Evolutionary conservation across 1,284 basidiomycete genomes (phyloP).

Genomic region (Pseudozyma tsukubaensis): DNA sequence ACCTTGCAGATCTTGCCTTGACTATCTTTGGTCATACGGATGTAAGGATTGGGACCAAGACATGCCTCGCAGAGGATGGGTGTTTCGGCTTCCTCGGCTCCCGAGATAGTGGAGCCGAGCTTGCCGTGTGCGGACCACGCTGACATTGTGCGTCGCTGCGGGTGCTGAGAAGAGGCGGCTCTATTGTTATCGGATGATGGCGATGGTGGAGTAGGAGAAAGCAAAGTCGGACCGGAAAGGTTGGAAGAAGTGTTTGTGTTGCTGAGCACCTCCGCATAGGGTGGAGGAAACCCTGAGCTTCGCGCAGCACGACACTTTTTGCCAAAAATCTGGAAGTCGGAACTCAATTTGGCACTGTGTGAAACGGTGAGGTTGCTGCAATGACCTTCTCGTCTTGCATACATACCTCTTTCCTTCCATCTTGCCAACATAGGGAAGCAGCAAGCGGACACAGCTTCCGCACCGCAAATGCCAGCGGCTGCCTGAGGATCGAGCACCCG

Average conservation of each 20-base stretch:
- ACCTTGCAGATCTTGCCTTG: slow-evolving; percentile 84
- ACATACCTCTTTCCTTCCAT: too few relatives aligned
- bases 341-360: slow-evolving; percentile 6
- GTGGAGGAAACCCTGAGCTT: slow-evolving; percentile 16
- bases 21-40: slow-evolving; percentile 86
- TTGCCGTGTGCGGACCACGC: slow-evolving; percentile 32
- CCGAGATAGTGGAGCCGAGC: slow-evolving; percentile 22
- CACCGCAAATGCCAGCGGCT: slow-evolving; percentile 16
- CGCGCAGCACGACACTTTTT: slow-evolving; percentile 7
- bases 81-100: slow-evolving; percentile 82
- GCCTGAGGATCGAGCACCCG: slow-evolving; percentile 36
- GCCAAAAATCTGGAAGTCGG: slow-evolving; percentile 27
- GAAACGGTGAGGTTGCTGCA: too few relatives aligned
- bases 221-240: not conserved
- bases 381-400: not conserved
- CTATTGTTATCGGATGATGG: not conserved
- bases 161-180: not conserved
- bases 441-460: not conserved
- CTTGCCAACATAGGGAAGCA: too few relatives aligned
- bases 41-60: slow-evolving; percentile 69
- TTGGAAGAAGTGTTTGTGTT: not conserved
- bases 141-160: slow-evolving; percentile 6
- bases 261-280: slow-evolving; percentile 14
- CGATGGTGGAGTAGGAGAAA: slow-evolving; percentile 1
- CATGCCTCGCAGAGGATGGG: slow-evolving; percentile 76